These are phyloP conservation scores for Camellia japonica DNA, from an alignment of 148 eudicot genomes.

Conservation along the genomic window DNA sequence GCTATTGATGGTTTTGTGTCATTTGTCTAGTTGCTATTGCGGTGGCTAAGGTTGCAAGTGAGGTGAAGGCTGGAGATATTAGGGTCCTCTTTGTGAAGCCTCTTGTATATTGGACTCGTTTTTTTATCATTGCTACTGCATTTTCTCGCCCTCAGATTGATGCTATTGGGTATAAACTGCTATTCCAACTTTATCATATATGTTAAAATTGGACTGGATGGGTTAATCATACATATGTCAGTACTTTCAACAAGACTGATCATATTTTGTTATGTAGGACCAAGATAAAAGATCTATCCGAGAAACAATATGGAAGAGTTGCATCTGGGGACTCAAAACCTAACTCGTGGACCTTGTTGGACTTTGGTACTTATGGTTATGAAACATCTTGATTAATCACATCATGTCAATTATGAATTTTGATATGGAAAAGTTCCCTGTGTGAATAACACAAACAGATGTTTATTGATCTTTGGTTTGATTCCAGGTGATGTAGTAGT, in stretches of 20 bases:
- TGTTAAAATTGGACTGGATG: neutral
- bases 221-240: neutral
- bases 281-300: conserved; percentile 79
- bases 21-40: conserved; percentile 84
- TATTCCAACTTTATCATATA: neutral
- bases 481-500: conserved; percentile 89
- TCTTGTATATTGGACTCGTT: conserved; percentile 94
- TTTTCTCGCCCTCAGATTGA: conserved; percentile 89
- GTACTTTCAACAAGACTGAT: neutral
- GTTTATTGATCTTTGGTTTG: neutral
- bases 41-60: conserved; percentile 91
- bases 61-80: conserved; percentile 87
- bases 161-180: conserved; percentile 65
- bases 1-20: conserved; percentile 7
- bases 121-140: conserved; percentile 93
- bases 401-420: neutral
- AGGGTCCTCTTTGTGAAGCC: conserved; percentile 93
- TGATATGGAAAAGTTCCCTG: neutral
- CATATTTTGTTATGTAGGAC: conserved; percentile 40
- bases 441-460: neutral
- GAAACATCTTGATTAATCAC: neutral
- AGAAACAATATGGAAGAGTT: conserved; percentile 62
- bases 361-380: conserved; percentile 63
- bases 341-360: conserved; percentile 92
- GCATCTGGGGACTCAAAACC: conserved; percentile 84